These are phyloP conservation scores for Warburgia ugandensis DNA, from an alignment of 164 flowering plant genomes.

Conservation along the genomic window DNA sequence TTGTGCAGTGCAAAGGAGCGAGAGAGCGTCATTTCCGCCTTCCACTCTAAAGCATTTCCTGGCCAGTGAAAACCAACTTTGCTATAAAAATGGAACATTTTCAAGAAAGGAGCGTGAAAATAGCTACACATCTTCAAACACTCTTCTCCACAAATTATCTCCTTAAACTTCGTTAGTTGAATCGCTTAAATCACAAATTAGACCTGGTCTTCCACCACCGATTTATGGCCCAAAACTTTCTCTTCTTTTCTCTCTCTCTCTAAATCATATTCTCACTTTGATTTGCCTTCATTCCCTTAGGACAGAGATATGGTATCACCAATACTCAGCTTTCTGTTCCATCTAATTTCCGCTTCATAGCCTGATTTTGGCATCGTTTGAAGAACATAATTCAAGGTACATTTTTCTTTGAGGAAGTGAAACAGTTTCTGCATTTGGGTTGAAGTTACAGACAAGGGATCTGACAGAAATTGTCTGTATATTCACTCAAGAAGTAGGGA, in stretches of 20 bases:
- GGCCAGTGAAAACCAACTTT: no score
- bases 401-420: not conserved
- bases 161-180: conserved; percentile 6
- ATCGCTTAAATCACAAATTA: not conserved
- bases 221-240: conserved; percentile 3
- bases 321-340: not conserved
- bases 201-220: conserved; percentile 23
- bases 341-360: not conserved
- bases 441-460: not conserved
- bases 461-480: not conserved
- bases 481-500: not conserved
- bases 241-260: not conserved
- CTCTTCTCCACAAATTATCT: conserved; percentile 1
- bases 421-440: not conserved
- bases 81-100: not conserved
- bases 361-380: not conserved
- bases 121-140: not conserved
- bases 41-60: no score
- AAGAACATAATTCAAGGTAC: not conserved
- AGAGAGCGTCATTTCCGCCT: no score
- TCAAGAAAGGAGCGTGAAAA: not conserved
- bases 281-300: not conserved
- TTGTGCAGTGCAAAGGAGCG: no score
- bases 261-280: not conserved
- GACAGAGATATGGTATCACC: not conserved